phyloP scores from a whole-genome alignment of 148 eudicot species.

The Camellia granthamiana region DNA sequence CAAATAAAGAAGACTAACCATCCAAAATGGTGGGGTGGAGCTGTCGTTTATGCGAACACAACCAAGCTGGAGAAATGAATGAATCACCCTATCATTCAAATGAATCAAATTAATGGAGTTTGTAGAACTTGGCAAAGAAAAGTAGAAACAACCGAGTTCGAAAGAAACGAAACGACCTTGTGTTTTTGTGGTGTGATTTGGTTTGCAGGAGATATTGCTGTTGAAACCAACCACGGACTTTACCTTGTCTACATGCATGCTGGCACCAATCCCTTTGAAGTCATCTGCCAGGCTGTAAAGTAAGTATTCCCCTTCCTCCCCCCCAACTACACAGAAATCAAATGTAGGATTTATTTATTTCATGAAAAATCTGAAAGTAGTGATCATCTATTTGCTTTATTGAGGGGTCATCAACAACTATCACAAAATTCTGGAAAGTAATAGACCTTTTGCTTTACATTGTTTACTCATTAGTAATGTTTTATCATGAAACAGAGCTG shows the following conservation, averaged over 20 bases:
- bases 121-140: constrained; percentile 19
- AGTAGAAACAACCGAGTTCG: constrained; percentile 18
- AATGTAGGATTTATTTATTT: constrained; percentile 5
- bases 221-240: constrained; percentile 71
- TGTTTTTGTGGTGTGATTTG: constrained; percentile 37
- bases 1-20: constrained; percentile 19
- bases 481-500: constrained; percentile 52
- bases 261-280: constrained; percentile 87
- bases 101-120: constrained; percentile 23
- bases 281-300: constrained; percentile 77
- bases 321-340: no score
- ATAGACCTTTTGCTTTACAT: background rate
- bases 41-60: constrained; percentile 19
- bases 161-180: constrained; percentile 32
- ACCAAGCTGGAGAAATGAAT: constrained; percentile 30
- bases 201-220: constrained; percentile 78
- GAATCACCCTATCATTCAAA: constrained; percentile 21
- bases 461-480: background rate
- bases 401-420: no score
- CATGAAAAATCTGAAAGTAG: background rate
- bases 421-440: no score
- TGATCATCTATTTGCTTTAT: background rate
- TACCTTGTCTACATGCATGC: constrained; percentile 83
- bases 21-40: constrained; percentile 23
- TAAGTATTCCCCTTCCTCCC: constrained; percentile 27